These are phyloP conservation scores for Cardamine occulta DNA, from an alignment of 345 rosid species.

Conservation along the genomic window DNA sequence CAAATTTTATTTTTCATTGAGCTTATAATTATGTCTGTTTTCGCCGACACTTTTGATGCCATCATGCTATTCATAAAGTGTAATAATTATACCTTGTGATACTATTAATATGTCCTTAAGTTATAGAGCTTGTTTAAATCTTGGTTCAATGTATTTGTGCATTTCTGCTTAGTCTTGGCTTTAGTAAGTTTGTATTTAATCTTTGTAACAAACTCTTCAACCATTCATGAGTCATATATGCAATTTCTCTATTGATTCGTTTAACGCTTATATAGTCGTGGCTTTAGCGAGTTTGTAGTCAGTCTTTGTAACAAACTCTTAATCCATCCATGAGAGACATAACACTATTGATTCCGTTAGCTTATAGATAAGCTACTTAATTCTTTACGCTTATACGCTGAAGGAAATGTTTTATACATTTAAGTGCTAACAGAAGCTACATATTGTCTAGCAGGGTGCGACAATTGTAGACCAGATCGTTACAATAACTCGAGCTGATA, in stretches of 20 bases:
- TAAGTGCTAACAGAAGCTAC: neutral
- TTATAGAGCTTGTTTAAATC: neutral
- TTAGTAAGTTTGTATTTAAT: neutral
- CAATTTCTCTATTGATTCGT: neutral
- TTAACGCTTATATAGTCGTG: neutral
- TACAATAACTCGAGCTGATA: conserved; percentile 62
- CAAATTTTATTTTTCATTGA: neutral
- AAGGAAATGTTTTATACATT: neutral
- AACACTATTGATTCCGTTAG: neutral
- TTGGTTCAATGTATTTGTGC: neutral
- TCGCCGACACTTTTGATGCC: neutral
- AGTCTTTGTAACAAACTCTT: neutral
- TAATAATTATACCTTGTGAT: neutral
- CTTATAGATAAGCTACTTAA: neutral
- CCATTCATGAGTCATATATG: neutral
- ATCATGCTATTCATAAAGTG: neutral
- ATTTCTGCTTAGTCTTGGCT: neutral
- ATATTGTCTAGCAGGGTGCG: conserved; percentile 66
- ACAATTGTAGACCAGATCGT: conserved; percentile 88
- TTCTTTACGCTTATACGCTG: neutral
- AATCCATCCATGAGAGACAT: neutral
- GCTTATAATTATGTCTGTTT: neutral
- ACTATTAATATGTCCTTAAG: neutral
- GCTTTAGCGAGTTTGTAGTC: neutral
- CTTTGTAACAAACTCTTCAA: neutral